These are phyloP conservation scores for Yamadazyma laniorum DNA, from an alignment of 805 yeast species.

Conservation along the genomic window DNA sequence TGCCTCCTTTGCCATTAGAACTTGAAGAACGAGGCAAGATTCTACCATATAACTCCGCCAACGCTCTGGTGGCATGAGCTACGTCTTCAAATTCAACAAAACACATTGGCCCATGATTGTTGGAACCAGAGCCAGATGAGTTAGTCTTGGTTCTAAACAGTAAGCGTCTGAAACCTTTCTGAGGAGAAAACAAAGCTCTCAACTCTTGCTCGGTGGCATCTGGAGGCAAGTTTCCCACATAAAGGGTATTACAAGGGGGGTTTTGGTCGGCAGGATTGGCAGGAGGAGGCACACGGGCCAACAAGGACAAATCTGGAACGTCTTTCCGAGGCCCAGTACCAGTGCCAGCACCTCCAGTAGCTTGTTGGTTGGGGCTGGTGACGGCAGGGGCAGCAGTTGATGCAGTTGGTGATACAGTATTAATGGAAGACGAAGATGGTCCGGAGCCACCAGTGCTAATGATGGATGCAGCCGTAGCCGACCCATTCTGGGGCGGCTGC, in stretches of 20 bases:
- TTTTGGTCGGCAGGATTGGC: slow-evolving; percentile 99
- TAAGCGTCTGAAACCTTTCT: slow-evolving; percentile 87
- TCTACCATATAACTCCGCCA: slow-evolving; percentile 91
- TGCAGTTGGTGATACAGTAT: slow-evolving; percentile 6
- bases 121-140: slow-evolving; percentile 30
- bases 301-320: slow-evolving; percentile 64
- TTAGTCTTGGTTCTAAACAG: slow-evolving; percentile 72
- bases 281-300: slow-evolving; percentile 83
- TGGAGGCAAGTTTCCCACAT: slow-evolving; percentile 96
- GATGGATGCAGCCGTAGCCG: background rate
- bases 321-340: no score
- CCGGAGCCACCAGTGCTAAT: background rate
- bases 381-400: slow-evolving; percentile 8
- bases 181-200: slow-evolving; percentile 80
- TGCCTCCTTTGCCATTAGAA: slow-evolving; percentile 82
- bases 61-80: slow-evolving; percentile 85
- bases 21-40: slow-evolving; percentile 78
- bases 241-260: slow-evolving; percentile 96
- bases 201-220: slow-evolving; percentile 94
- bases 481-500: background rate
- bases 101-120: slow-evolving; percentile 94
- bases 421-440: slow-evolving; percentile 5
- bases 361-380: slow-evolving; percentile 13
- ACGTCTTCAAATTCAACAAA: slow-evolving; percentile 98
- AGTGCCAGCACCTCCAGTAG: slow-evolving; percentile 11